Percentiles rank a stretch among this genome's conserved stretches.
These are phyloP conservation scores for Begonia loranthoides DNA, from an alignment of 306 rosid species.

Conservation along the genomic window DNA sequence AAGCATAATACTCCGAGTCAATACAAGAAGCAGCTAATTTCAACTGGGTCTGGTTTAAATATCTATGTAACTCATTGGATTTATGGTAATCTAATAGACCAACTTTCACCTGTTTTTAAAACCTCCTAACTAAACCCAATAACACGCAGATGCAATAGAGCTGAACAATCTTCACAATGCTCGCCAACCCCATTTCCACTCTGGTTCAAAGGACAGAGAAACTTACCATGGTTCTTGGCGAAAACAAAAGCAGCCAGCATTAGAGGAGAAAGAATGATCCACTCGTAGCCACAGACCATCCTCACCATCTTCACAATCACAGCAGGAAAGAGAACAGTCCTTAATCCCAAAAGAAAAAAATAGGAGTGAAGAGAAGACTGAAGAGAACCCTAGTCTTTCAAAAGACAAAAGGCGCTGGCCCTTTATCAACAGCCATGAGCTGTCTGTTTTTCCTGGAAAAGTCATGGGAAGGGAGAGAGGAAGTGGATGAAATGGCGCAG, in stretches of 20 bases:
- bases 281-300: conserved; percentile 20
- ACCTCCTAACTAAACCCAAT: no score
- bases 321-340: conserved; percentile 1
- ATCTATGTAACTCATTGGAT: no score
- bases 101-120: no score
- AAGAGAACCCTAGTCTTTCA: conserved; percentile 6
- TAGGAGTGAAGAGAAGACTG: conserved; percentile 9
- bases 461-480: not conserved
- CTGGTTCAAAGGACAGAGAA: not conserved
- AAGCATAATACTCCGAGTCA: no score
- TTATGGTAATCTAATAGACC: no score
- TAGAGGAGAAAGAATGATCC: conserved; percentile 19
- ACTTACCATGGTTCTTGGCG: conserved; percentile 65
- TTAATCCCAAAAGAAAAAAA: conserved; percentile 1
- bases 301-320: conserved; percentile 23
- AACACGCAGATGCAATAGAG: no score
- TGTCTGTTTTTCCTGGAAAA: not conserved
- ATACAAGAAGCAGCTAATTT: no score
- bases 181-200: not conserved
- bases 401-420: conserved; percentile 10
- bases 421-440: conserved; percentile 3
- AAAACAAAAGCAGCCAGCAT: conserved; percentile 44
- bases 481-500: conserved; percentile 13
- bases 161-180: no score
- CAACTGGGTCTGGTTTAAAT: no score